Evolutionary conservation across 129 eudicot genomes (phyloP), one percentile per base, ranked within the genome.

Genomic region (Rutidosis leptorrhynchoides): DNA sequence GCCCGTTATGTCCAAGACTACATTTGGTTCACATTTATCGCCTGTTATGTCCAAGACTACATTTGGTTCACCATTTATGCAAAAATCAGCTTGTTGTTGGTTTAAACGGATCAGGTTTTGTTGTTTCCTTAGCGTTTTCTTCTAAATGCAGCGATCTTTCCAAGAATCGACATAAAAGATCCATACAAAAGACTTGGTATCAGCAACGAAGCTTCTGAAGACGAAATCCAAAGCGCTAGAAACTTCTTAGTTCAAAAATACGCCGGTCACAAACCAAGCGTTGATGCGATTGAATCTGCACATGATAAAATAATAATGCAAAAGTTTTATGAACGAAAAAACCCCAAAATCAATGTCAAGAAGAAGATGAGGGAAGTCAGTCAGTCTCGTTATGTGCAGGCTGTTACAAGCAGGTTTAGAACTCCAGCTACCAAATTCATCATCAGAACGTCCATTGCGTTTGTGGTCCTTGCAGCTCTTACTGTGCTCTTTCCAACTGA

Each of bases 151-250:
- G 99, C 65, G 53, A 49, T 89, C 37, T 93, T 93, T 79, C 99
- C 99, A 7, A 82, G 99, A 79, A 88, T 93, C 68, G 82, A 89
- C 74, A 60, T 89, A 61, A 80, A 80, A 67, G 99, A 93, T 60
- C 99, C 99, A 40, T 93, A 88, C 80, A 93, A 89, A 81, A 85
- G 99, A 69, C 93, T 93, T 71, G 96, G 99, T 24, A 82, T 93
- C 56, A 93, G 92, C 71, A 74, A 40, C 35, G 95, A 89, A 58
- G 99, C 99, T 59, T 89, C 95, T 29, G 93, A 93, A 78, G 92
- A 89, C 29, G 99, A 93, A 84, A 89, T 93, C 64, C 93, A 88
- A 74, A 79, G 87, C 71, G 96, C 99, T 52, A 82, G 99, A 73
- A 93, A 86, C 72, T 93, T 86, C 74, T 80, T 93, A 26, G 80